Percentiles rank a stretch among this genome's conserved stretches.
These are phyloP conservation scores for Stylonectria norvegica DNA, from an alignment of 2,329 filamentous ascomycete genomes.

Conservation along the genomic window DNA sequence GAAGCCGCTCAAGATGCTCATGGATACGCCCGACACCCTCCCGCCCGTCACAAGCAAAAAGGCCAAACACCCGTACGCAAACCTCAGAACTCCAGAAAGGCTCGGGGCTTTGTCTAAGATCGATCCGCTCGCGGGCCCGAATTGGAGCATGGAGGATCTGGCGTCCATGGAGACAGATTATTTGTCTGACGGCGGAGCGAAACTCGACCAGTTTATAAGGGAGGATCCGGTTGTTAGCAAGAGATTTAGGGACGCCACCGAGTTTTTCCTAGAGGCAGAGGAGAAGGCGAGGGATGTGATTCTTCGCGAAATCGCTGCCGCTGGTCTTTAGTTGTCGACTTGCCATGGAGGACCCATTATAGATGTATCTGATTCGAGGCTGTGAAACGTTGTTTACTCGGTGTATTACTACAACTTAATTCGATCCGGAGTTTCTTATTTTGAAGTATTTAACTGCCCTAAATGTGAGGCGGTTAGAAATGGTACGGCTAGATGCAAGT, in stretches of 20 bases:
- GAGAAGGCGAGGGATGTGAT: not conserved
- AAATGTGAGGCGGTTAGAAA: too few species aligned
- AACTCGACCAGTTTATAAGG: not conserved
- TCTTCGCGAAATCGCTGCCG: not conserved
- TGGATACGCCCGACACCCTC: conserved; percentile 11
- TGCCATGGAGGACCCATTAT: too few species aligned
- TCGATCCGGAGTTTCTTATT: too few species aligned
- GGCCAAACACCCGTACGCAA: conserved; percentile 6
- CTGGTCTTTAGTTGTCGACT: too few species aligned
- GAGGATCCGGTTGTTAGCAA: not conserved
- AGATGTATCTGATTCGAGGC: too few species aligned
- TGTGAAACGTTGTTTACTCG: too few species aligned
- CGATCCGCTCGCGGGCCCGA: conserved; percentile 37
- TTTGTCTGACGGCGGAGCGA: conserved; percentile 38
- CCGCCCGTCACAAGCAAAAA: conserved; percentile 4
- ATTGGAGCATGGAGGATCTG: conserved; percentile 36
- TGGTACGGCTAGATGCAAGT: too few species aligned
- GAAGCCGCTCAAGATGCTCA: conserved; percentile 10
- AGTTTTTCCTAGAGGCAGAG: not conserved
- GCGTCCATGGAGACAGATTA: conserved; percentile 41
- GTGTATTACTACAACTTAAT: too few species aligned
- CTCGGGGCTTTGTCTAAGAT: conserved; percentile 31
- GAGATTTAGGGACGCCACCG: not conserved
- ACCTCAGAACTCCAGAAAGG: conserved; percentile 27
- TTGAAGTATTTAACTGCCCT: too few species aligned